Conservation (phyloP, 192 early-diverging fungal genomes). For the Backusella mclennaniae region DNA sequence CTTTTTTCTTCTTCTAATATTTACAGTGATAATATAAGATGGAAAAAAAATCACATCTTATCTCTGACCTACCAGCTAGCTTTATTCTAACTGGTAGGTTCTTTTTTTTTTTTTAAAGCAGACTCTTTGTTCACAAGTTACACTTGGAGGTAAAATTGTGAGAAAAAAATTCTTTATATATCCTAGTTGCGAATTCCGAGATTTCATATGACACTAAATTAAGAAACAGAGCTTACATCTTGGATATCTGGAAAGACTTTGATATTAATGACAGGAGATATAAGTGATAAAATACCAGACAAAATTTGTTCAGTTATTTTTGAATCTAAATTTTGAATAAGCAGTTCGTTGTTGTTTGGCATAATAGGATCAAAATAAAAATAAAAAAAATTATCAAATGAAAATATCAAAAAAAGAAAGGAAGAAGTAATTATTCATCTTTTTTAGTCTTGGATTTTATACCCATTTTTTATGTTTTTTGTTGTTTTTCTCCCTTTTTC, state of each 20-base stretch:
- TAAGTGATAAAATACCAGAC: background rate
- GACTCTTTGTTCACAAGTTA: background rate
- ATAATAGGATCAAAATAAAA: background rate
- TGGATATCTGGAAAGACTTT: background rate
- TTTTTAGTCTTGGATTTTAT: background rate
- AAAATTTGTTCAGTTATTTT: background rate
- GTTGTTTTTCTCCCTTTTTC: background rate
- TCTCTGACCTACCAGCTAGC: background rate
- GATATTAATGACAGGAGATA: background rate
- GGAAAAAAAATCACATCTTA: background rate
- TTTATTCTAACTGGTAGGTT: background rate
- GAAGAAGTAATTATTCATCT: background rate
- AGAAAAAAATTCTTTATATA: background rate
- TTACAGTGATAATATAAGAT: background rate
- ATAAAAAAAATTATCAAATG: background rate
- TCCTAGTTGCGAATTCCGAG: background rate
- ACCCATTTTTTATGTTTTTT: background rate
- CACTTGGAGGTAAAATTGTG: background rate
- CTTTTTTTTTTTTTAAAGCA: background rate
- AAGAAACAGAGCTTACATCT: background rate
- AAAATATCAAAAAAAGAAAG: background rate
- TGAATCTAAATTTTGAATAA: background rate
- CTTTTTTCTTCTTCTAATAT: background rate
- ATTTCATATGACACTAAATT: background rate
- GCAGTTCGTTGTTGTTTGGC: background rate